These are phyloP conservation scores for Dictyostelium capitatum DNA, from an alignment of 78 protist species.

Conservation along the genomic window DNA sequence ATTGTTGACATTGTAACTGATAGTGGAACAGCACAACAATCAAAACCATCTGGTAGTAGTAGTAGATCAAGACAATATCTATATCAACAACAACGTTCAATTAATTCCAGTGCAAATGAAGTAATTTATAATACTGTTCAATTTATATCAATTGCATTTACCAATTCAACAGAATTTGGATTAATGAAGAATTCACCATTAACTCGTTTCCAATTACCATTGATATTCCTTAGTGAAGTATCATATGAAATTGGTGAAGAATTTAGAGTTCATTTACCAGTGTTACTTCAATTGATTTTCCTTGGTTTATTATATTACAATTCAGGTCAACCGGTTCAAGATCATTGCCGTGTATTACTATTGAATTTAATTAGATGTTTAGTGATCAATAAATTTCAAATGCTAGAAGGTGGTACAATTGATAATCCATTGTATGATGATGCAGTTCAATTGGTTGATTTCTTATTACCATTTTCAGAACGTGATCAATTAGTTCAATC, in stretches of 20 bases:
- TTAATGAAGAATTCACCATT: slow-evolving; percentile 45
- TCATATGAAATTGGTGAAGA: slow-evolving; percentile 82
- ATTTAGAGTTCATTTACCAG: slow-evolving; percentile 63
- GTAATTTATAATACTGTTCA: slow-evolving; percentile 31
- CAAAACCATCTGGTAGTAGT: not conserved
- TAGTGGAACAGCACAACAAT: not conserved
- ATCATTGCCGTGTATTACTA: slow-evolving; percentile 73
- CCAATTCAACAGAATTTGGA: slow-evolving; percentile 29
- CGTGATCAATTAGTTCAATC: not conserved
- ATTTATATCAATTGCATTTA: slow-evolving; percentile 37
- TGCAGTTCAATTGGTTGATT: slow-evolving; percentile 68
- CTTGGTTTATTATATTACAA: slow-evolving; percentile 55
- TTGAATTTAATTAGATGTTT: slow-evolving; percentile 65
- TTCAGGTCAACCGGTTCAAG: slow-evolving; percentile 81
- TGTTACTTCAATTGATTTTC: slow-evolving; percentile 60
- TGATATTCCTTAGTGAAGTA: slow-evolving; percentile 76
- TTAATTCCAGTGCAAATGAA: not conserved
- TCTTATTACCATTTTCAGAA: slow-evolving; percentile 35
- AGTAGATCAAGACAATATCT: not conserved
- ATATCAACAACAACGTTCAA: not conserved
- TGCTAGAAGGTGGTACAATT: slow-evolving; percentile 35
- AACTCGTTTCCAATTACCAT: slow-evolving; percentile 65
- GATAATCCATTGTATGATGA: slow-evolving; percentile 51
- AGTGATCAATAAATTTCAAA: slow-evolving; percentile 65
- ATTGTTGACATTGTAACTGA: slow-evolving; percentile 30